phyloP scores from a whole-genome alignment of 106 monocot genomes.

The Dendrobium huoshanense region DNA sequence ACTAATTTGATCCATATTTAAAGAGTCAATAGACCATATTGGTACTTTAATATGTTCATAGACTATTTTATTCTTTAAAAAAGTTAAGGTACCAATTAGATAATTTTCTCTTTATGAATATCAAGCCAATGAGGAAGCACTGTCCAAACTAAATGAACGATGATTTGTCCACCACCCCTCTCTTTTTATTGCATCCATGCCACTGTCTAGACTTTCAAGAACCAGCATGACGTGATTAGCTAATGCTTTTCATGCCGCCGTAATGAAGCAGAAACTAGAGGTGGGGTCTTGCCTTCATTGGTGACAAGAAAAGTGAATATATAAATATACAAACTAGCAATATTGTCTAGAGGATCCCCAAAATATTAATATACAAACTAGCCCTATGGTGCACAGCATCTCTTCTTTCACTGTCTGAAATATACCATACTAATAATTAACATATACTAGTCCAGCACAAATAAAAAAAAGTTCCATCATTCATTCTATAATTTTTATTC shows the following conservation, averaged over 20 bases:
- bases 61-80: no score
- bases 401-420: background rate
- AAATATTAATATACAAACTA: background rate
- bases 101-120: background rate
- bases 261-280: background rate
- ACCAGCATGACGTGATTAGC: background rate
- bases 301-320: background rate
- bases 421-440: background rate
- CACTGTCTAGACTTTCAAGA: background rate
- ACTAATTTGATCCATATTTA: no score
- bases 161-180: background rate
- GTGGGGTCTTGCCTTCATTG: background rate
- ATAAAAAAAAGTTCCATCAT: background rate
- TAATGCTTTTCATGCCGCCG: background rate
- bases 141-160: background rate
- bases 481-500: background rate
- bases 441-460: background rate
- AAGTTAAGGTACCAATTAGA: no score
- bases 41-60: no score
- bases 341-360: background rate
- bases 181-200: background rate
- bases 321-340: background rate
- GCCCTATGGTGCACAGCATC: background rate
- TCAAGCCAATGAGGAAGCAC: background rate
- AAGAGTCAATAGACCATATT: no score